These are phyloP conservation scores for Pochonia chlamydosporia DNA, from an alignment of 2,329 filamentous ascomycete genomes.

Conservation along the genomic window DNA sequence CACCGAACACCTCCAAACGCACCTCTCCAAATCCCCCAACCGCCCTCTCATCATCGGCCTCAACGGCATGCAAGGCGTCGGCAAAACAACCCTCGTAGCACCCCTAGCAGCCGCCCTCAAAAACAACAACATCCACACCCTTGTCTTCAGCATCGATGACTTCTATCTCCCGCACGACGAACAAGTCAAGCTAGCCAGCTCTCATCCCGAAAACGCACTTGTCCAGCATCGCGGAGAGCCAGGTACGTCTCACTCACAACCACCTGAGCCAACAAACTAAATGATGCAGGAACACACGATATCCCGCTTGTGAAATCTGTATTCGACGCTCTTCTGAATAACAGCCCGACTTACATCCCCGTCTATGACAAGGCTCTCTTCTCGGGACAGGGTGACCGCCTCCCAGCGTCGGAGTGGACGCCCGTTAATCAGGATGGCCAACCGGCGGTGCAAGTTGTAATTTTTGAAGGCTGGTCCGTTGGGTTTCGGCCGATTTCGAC, in stretches of 20 bases:
- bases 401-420: slow-evolving; percentile 56
- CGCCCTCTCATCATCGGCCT: slow-evolving; percentile 77
- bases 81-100: slow-evolving; percentile 82
- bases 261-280: too few species aligned
- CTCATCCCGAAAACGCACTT: slow-evolving; percentile 66
- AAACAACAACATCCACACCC: slow-evolving; percentile 51
- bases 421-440: slow-evolving; percentile 46
- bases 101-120: slow-evolving; percentile 58
- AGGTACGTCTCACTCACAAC: slow-evolving; percentile 31
- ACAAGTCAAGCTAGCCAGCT: slow-evolving; percentile 58
- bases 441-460: slow-evolving; percentile 54
- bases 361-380: slow-evolving; percentile 80
- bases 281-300: slow-evolving; percentile 60
- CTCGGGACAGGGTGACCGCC: slow-evolving; percentile 69
- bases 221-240: slow-evolving; percentile 80
- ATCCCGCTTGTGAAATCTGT: slow-evolving; percentile 56
- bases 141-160: slow-evolving; percentile 81
- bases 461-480: slow-evolving; percentile 89
- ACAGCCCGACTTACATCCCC: slow-evolving; percentile 54
- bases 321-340: slow-evolving; percentile 51
- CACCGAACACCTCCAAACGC: slow-evolving; percentile 49
- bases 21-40: slow-evolving; percentile 33
- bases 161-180: slow-evolving; percentile 73
- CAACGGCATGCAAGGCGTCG: slow-evolving; percentile 86
- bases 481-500: slow-evolving; percentile 65